Conservation (phyloP, 2,329 filamentous ascomycete genomes). For the Calonectria ilicicola region DNA sequence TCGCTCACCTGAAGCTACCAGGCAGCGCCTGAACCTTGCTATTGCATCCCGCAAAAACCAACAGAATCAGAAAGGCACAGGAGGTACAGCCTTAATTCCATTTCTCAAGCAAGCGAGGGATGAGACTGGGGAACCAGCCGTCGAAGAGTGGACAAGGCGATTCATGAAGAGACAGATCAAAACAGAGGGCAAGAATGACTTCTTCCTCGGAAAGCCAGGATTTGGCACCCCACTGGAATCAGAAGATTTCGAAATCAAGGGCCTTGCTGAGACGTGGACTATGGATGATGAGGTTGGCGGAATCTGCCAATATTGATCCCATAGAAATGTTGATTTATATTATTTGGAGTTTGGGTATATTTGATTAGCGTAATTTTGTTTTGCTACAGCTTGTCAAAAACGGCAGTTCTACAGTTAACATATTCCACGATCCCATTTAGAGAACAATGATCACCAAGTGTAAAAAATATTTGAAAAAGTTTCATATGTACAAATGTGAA, state of each 20-base stretch:
- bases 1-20: slow-evolving; percentile 65
- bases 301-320: slow-evolving; percentile 60
- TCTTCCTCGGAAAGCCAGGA: slow-evolving; percentile 68
- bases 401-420: neutral
- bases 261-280: slow-evolving; percentile 88
- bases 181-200: slow-evolving; percentile 64
- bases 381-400: neutral
- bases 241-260: slow-evolving; percentile 65
- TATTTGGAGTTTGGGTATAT: neutral
- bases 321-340: neutral
- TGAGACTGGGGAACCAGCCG: slow-evolving; percentile 92
- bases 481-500: slow-evolving; percentile 32
- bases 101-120: slow-evolving; percentile 97
- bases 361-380: neutral
- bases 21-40: slow-evolving; percentile 70
- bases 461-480: slow-evolving; percentile 25
- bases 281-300: slow-evolving; percentile 83
- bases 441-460: slow-evolving; percentile 16
- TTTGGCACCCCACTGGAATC: slow-evolving; percentile 53
- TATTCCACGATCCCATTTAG: neutral
- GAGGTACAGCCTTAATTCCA: slow-evolving; percentile 92
- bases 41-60: slow-evolving; percentile 64
- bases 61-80: slow-evolving; percentile 84
- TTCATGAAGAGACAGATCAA: slow-evolving; percentile 68
- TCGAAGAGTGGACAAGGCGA: slow-evolving; percentile 72